Base-by-base conservation (phyloP, 2,329 filamentous ascomycete genomes). In the Helotiales sp. region DNA sequence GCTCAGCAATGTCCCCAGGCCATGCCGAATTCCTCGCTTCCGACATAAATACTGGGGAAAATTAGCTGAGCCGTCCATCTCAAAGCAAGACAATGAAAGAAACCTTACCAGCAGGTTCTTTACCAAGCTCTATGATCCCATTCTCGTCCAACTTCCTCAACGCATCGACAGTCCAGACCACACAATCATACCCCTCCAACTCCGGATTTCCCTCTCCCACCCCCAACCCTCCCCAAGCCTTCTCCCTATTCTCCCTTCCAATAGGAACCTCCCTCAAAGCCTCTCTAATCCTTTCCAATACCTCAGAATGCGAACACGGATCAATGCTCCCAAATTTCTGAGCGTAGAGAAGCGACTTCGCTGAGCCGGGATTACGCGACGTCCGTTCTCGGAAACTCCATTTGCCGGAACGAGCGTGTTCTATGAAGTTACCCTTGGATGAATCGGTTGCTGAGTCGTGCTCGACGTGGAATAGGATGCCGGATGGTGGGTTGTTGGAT, bases 101-200 rank as follows among this genome's bases (percentile, higher is more conserved):
- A 37, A 20, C 37, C 54, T 37, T 34, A 57, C 54, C 54, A 24
- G 20, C 32, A 57, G 54, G n/a, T 24, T 57, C 30, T 15, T 15
- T 2, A 7, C 43, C 26, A 1, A 73, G 17, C 32, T 67, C 60
- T 6, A 72, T 63, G 11, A 73, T 17, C 0, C 71, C 71, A 15
- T 61, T 65, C 6, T 55, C 55, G 1, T 40, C 28, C 20, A 74
- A 32, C 1, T 69, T 66, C 3, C 26, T 54, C 26, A 74, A 10
- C 0, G 71, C 71, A 62, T 74, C 72, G 1, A 60, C 50, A 1
- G 68, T 71, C 72, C 72, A 74, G 6, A 74, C 65, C 3, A 74
- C 65, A 62, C 72, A 74, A 49, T 73, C 69, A 43, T 73, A 74
- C 6, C 70, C 72, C 13, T 69, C 71, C 24, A 74, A 40, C 1